Evolutionary conservation across 169 alveolate species (phyloP).

Genomic region (Besnoitia besnoiti): DNA sequence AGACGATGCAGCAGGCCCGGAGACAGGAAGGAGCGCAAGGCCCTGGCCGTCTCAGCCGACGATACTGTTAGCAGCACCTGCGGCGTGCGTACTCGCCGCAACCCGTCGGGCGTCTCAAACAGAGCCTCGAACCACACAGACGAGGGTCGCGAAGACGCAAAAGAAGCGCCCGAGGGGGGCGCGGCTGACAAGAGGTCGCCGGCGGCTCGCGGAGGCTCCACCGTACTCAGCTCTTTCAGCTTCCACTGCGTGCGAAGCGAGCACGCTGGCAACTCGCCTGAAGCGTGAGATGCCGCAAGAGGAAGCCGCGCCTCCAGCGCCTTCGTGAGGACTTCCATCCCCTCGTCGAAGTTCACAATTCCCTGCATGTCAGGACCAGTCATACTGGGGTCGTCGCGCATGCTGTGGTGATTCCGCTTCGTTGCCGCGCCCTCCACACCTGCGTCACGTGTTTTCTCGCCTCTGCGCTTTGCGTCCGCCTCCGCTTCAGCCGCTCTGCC

Average conservation of each 20-base stretch:
- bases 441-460: background rate
- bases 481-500: background rate
- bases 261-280: background rate
- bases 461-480: background rate
- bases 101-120: conserved; percentile 27
- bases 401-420: no score
- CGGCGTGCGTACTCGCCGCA: background rate
- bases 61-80: conserved; percentile 44
- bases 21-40: background rate
- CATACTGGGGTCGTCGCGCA: background rate
- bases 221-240: background rate
- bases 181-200: no score
- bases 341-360: conserved; percentile 36
- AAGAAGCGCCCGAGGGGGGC: background rate
- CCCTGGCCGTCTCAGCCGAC: conserved; percentile 1
- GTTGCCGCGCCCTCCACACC: background rate
- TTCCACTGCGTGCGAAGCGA: background rate
- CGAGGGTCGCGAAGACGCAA: background rate
- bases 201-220: background rate
- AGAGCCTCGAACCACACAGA: conserved; percentile 26
- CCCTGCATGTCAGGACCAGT: background rate
- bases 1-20: conserved; percentile 9
- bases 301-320: conserved; percentile 6
- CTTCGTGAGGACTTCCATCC: conserved; percentile 24
- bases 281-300: background rate